phyloP scores from a whole-genome alignment of 257 asterid genomes.

The Solanum ahanhuiri region DNA sequence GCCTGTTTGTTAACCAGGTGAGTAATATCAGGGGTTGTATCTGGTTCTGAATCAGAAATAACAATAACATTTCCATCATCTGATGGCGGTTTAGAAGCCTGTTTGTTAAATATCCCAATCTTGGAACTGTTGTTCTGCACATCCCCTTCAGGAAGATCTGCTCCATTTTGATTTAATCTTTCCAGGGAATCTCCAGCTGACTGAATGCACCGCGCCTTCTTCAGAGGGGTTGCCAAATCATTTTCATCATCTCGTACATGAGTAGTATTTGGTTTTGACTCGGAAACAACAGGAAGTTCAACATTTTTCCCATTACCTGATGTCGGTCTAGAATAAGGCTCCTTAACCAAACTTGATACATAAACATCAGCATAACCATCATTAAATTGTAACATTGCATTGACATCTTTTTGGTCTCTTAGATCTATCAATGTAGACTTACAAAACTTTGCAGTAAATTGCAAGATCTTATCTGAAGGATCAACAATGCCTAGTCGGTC shows the following conservation, averaged over 20 bases:
- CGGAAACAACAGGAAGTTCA: constrained; percentile 29
- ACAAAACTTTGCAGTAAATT: background rate
- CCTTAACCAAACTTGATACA: background rate
- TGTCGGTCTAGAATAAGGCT: background rate
- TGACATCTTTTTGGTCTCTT: background rate
- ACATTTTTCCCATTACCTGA: constrained; percentile 12
- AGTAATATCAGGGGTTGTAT: background rate
- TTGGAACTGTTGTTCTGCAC: constrained; percentile 7
- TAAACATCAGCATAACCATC: background rate
- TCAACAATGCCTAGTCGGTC: background rate
- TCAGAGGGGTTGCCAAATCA: constrained; percentile 19
- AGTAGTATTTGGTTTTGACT: constrained; percentile 16
- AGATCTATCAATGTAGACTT: background rate
- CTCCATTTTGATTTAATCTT: constrained; percentile 10
- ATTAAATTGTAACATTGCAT: background rate
- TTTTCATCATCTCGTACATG: constrained; percentile 25
- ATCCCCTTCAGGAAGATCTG: constrained; percentile 11
- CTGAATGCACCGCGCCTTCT: constrained; percentile 21
- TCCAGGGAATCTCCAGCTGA: constrained; percentile 18
- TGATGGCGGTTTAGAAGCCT: background rate
- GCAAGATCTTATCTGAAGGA: background rate
- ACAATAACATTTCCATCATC: constrained; percentile 15
- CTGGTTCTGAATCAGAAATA: constrained; percentile 49
- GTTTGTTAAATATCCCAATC: constrained; percentile 2
- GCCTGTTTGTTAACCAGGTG: background rate